Evolutionary conservation across 306 rosid species (phyloP), one percentile per base, ranked within the genome.

Genomic region (Prunus campanulata): DNA sequence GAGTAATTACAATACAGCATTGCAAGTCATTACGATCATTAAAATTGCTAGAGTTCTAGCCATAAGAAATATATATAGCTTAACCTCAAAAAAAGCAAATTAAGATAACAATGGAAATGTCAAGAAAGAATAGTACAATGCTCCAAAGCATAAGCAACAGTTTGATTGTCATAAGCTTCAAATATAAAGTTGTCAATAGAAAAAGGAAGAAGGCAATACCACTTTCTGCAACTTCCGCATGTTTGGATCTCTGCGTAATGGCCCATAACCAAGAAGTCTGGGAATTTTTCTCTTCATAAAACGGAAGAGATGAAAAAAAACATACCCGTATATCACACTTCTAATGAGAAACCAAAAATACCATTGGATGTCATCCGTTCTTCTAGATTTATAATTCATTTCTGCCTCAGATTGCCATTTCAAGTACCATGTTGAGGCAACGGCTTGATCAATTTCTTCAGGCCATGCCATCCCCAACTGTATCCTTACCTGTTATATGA

Each of bases 401-500:
- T 90, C 98, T 79, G 96, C 89, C 86, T 85, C 90, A 47, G 97
- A 89, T 83, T 94, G 98, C 91, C 95, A 91, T 85, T 90, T 84
- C 87, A 94, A 85, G 87, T 86, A 91, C 98, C 97, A 89, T 35
- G 97, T 84, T 66, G 92, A 75, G 35, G 66, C 93, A 74, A 87
- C 91, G n/a, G 87, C 82, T 87, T 87, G 90, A 78, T 84, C 78
- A 78, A 83, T 79, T 84, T 87, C 97, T 89, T 89, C 96, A 39
- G 98, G 93, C 96, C 96, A 91, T 69, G 93, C 97, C 98, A 92
- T 90, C 79, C 98, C 97, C 82, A 92, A 75, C 77, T 44, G 81
- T 71, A 92, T 77, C 84, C 96, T 86, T 67, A 84, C 84, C 98
- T 94, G 78, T 63, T 68, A 81, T 78, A 82, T 68, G 80, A 62